Evolutionary conservation across 176 grass and related monocot genomes (phyloP), one percentile per base, ranked within the genome.

Genomic region (Rhipidocladum racemiflorum): DNA sequence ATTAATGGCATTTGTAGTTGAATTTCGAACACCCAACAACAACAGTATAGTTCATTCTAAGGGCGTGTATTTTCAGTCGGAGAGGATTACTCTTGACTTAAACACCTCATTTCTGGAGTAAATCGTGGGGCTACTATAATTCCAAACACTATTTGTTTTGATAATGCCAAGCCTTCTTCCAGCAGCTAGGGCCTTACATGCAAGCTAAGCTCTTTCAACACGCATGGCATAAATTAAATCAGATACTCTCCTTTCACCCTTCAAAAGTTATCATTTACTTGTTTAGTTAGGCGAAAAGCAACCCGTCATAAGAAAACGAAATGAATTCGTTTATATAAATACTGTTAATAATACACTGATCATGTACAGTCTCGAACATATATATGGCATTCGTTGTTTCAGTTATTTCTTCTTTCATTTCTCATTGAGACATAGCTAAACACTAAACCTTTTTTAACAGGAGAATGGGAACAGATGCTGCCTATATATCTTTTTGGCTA

Each of bases 401-500:
- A 61, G 29, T 51, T 23, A 27, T 35, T 49, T 21, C 28, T 20
- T 73, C 0, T 81, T 66, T 38, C 43, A 3, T 75, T 56, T 69
- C 17, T 51, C 72, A n/a, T 38, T 25, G 9, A 69, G 5, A 8
- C 50, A 71, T 32, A 87, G 65, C 45, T 24, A 64, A 63, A 32
- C 30, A n/a, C 0, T 21, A 64, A 59, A 55, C 6, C 9, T 72
- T 72, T 56, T 64, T 32, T 34, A 3, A 70, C 16, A 32, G 7
- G 15, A 77, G 44, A 64, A 60, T 28, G 30, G 15, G 9, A 56
- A 32, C 21, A 74, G 17, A n/a, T 51, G 28, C 17, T 55, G 6
- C 42, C 6, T 85, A 71, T 80, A 2, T 55, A 71, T 42, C 35
- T 60, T 55, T 42, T 42, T 80, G 30, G 64, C 23, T 64, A 72